These are phyloP conservation scores for Pecoramyces ruminantium DNA, from an alignment of 192 early-diverging fungal species.

Conservation along the genomic window DNA sequence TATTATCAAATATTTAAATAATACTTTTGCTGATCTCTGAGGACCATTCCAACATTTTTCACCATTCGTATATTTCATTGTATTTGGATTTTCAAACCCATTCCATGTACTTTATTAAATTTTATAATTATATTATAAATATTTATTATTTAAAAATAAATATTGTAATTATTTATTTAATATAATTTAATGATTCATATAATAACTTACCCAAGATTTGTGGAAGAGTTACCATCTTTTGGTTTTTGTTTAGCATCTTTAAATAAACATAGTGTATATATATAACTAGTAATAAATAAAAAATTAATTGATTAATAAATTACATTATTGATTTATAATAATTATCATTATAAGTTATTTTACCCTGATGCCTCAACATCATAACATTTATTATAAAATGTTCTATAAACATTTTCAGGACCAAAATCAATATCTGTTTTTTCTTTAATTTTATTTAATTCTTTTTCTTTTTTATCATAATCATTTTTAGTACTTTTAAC, in stretches of 20 bases:
- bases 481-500: neutral
- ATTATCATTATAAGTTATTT: neutral
- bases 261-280: conserved; percentile 60
- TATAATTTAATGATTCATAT: too few species aligned
- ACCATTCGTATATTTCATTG: conserved; percentile 56
- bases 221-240: conserved; percentile 33
- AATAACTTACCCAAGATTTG: conserved; percentile 35
- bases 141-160: too few species aligned
- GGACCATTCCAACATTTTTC: conserved; percentile 92
- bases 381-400: conserved; percentile 51
- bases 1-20: neutral
- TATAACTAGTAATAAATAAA: conserved; percentile 14
- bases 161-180: too few species aligned
- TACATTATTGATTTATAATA: neutral
- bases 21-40: conserved; percentile 48
- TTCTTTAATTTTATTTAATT: conserved; percentile 15
- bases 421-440: conserved; percentile 58
- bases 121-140: too few species aligned
- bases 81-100: conserved; percentile 18
- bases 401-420: conserved; percentile 41
- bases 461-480: neutral
- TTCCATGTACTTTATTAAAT: conserved; percentile 1
- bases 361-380: conserved; percentile 51
- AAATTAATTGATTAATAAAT: neutral
- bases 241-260: conserved; percentile 57